phyloP scores from a whole-genome alignment of 768 basidiomycete genomes.

The Tricholoma terreum region DNA sequence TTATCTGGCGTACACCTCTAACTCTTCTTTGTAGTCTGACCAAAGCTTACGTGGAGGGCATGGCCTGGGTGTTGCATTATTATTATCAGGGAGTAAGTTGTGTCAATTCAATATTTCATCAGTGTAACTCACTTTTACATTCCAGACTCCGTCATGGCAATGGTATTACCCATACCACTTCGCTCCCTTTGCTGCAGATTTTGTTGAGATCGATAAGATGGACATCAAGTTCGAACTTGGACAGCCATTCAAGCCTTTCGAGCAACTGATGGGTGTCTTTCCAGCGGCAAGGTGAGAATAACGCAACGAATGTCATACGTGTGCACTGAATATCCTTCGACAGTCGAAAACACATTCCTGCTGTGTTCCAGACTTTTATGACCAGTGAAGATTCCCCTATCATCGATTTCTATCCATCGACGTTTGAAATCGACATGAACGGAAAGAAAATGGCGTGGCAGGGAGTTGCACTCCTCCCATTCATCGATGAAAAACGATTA shows the following conservation, averaged over 20 bases:
- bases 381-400: slow-evolving; percentile 83
- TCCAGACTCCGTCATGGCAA: slow-evolving; percentile 88
- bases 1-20: background rate
- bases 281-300: slow-evolving; percentile 76
- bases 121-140: background rate
- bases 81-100: slow-evolving; percentile 93
- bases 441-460: slow-evolving; percentile 99
- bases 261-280: slow-evolving; percentile 98
- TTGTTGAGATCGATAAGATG: slow-evolving; percentile 74
- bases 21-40: slow-evolving; percentile 54
- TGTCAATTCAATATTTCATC: background rate
- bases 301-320: slow-evolving; percentile 2
- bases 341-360: slow-evolving; percentile 89
- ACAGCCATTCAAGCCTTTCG: slow-evolving; percentile 93
- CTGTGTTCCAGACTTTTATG: slow-evolving; percentile 86
- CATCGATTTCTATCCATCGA: slow-evolving; percentile 89
- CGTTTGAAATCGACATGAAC: slow-evolving; percentile 98
- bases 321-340: slow-evolving; percentile 1
- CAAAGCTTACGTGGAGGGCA: slow-evolving; percentile 85
- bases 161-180: slow-evolving; percentile 99
- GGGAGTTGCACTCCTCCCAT: slow-evolving; percentile 93
- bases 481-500: slow-evolving; percentile 85
- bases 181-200: slow-evolving; percentile 96
- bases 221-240: slow-evolving; percentile 77
- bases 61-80: slow-evolving; percentile 94